Base-by-base conservation (phyloP, 352 stramenopile genomes). In the Globisporangium cylindrosporum region DNA sequence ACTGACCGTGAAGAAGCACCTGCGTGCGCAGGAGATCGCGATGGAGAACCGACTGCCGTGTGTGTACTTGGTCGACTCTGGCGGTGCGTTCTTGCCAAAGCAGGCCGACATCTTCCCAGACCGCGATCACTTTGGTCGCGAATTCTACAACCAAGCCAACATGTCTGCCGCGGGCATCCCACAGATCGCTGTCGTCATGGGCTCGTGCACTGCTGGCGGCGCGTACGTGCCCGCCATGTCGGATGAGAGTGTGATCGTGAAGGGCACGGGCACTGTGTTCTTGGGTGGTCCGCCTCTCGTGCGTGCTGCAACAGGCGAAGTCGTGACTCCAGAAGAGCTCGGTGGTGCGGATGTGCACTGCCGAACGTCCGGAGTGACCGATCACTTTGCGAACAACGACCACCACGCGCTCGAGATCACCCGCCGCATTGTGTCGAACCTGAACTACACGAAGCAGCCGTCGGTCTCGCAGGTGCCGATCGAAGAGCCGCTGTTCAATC, bases 131-230 rank as follows among this genome's bases (percentile, higher is more conserved):
- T 99, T 99, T 85, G 98, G 98, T 51, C 80, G 97, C 9, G 98
- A 99, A 69, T 99, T 99, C 75, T 99, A 97, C 77, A 99, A 99
- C 83, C 97, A 99, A 78, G 96, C 97, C 7, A 97, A 84, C 68
- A 99, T 99, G 95, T 98, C 88, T 46, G 84, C 91, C 6, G 70
- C 73, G 64, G 95, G 95, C 12, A 98, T 99, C 63, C 93, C 97
- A 18, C 97, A 99, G 77, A 95, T 99, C 64, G 95, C 97, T 12
- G 94, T 99, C 41, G 96, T 99, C 48, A 98, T 99, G 86, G 97
- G 97, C 34, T 98, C 88, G 15, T 99, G 97, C 71, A 99, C 97
- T 10, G 97, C 97, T 22, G 97, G 97, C 61, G 97, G 97, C 54
- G 97, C 97, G 0, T 98, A 98, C 71, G 96, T 99, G 32, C 97